Evolutionary conservation across 352 stramenopile species (phyloP).

Genomic region (Phytopythium ostracodes): DNA sequence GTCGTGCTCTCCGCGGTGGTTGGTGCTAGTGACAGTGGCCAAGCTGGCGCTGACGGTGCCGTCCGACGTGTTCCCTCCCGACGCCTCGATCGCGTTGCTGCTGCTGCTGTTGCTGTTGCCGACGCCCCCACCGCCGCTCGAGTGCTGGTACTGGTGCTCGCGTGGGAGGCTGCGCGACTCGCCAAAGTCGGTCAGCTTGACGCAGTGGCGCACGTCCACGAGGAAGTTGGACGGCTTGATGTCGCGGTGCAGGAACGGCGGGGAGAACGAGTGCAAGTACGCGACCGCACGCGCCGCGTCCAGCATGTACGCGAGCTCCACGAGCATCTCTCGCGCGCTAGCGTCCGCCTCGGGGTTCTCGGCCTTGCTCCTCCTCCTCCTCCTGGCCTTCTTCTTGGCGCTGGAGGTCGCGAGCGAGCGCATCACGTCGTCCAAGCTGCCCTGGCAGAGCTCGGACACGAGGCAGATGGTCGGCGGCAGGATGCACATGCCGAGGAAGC

Average conservation of each 20-base stretch:
- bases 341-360: slow-evolving; percentile 7
- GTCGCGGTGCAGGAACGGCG: slow-evolving; percentile 66
- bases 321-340: slow-evolving; percentile 32
- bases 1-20: background rate
- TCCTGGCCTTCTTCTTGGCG: slow-evolving; percentile 6
- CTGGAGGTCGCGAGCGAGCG: slow-evolving; percentile 20
- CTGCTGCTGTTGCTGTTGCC: background rate
- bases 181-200: slow-evolving; percentile 76
- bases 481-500: slow-evolving; percentile 84
- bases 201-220: slow-evolving; percentile 35
- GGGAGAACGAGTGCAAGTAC: slow-evolving; percentile 71
- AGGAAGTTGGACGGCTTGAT: slow-evolving; percentile 72
- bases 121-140: background rate
- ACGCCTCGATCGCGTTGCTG: background rate
- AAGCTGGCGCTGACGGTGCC: slow-evolving; percentile 12
- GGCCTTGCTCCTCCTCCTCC: slow-evolving; percentile 10
- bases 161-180: slow-evolving; percentile 48
- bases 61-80: slow-evolving; percentile 16
- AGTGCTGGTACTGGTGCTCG: background rate
- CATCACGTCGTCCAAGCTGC: slow-evolving; percentile 37
- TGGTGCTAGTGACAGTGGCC: slow-evolving; percentile 7
- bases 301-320: slow-evolving; percentile 64
- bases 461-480: slow-evolving; percentile 70
- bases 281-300: slow-evolving; percentile 56
- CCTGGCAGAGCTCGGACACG: slow-evolving; percentile 54